phyloP scores from a whole-genome alignment of 2,329 filamentous ascomycete genomes.

The Colletotrichum euphorbiae region DNA sequence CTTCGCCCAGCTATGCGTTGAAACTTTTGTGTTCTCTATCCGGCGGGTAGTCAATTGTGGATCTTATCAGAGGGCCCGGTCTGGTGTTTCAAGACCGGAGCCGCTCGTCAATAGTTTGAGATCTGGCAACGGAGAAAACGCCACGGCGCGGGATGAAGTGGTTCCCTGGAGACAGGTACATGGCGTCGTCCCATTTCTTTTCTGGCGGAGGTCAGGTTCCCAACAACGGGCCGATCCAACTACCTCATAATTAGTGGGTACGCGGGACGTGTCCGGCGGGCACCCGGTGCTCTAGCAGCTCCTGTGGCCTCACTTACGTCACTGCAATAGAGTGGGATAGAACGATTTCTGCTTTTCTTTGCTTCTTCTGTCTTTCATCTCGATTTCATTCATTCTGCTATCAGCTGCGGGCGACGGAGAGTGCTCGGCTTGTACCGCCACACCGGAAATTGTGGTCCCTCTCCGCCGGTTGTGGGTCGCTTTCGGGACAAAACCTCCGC shows the following conservation, averaged over 20 bases:
- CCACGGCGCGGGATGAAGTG: background rate
- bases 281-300: too few relatives aligned
- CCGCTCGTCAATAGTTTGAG: background rate
- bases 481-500: conserved; percentile 12
- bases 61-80: background rate
- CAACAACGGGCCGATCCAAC: background rate
- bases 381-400: background rate
- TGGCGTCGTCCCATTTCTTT: background rate
- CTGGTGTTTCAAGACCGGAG: too few relatives aligned
- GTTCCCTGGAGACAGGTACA: background rate
- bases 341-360: too few relatives aligned
- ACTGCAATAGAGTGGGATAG: background rate
- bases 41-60: background rate
- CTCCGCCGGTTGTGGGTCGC: background rate
- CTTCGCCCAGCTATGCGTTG: background rate
- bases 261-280: background rate
- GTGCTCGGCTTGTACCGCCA: background rate
- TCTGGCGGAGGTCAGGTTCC: background rate
- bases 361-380: background rate
- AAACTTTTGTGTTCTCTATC: background rate
- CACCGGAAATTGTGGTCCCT: conserved; percentile 4
- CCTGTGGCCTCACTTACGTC: background rate
- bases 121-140: background rate
- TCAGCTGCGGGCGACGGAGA: background rate
- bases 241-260: conserved; percentile 14